A percentile compares a stretch with the other conserved stretches of the same genome.
phyloP scores from a whole-genome alignment of 805 yeast genomes.

The Pichia heedii region DNA sequence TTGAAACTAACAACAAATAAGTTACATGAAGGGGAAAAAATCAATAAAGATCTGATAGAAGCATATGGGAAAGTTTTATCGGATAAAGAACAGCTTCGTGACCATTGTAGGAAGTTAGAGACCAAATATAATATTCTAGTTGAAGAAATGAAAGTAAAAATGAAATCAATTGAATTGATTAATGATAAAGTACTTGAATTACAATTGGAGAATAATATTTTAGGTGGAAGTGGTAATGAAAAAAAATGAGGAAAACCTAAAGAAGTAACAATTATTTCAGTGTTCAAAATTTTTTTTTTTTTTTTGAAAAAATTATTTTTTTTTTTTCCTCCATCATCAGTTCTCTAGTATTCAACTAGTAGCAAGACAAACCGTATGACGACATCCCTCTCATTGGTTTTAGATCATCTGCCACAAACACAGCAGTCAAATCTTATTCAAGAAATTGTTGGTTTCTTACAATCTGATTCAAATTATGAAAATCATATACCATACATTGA shows the following conservation, averaged over 20 bases:
- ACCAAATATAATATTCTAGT: constrained; percentile 14
- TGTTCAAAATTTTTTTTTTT: no score
- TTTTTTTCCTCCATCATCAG: background rate
- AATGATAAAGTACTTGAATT: constrained; percentile 42
- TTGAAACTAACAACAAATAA: no score
- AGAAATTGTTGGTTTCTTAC: constrained; percentile 5
- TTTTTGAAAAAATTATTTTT: no score
- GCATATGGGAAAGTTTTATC: constrained; percentile 12
- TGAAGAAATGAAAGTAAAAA: constrained; percentile 31
- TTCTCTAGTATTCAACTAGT: no score
- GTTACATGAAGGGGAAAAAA: constrained; percentile 4
- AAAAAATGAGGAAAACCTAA: background rate
- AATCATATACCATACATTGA: constrained; percentile 8
- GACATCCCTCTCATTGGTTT: constrained; percentile 3
- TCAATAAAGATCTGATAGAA: constrained; percentile 5
- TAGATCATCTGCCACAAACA: constrained; percentile 6
- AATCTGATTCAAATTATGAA: background rate
- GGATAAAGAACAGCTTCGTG: constrained; percentile 15
- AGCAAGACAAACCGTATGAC: constrained; percentile 1
- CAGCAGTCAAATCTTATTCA: constrained; percentile 9
- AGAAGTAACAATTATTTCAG: background rate
- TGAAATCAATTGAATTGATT: constrained; percentile 37
- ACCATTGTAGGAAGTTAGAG: constrained; percentile 18
- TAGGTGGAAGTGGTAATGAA: no score
- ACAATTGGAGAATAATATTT: constrained; percentile 42